phyloP scores from a whole-genome alignment of 2,329 filamentous ascomycete genomes.

The Diaporthe sp. region DNA sequence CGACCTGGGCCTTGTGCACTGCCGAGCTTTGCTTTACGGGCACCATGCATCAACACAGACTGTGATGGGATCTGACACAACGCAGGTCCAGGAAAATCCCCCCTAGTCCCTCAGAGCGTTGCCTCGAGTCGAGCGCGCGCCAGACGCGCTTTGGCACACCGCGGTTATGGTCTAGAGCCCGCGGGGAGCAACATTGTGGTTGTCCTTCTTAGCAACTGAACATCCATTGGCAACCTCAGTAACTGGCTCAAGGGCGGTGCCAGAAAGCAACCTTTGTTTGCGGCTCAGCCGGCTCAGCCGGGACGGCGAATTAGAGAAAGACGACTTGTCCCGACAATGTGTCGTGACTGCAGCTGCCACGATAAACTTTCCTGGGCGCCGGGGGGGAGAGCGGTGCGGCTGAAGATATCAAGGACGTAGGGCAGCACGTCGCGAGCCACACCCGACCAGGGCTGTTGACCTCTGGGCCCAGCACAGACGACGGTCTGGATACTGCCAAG shows the following conservation, averaged over 20 bases:
- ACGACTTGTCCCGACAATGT: not conserved
- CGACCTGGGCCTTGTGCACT: not conserved
- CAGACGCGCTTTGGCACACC: not conserved
- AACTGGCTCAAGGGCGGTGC: not conserved
- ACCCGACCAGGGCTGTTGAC: not conserved
- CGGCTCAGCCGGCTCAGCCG: not conserved
- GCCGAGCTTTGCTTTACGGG: conserved; percentile 12
- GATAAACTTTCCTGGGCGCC: not conserved
- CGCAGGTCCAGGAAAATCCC: not conserved
- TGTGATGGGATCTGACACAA: conserved; percentile 30
- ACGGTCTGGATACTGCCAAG: not conserved
- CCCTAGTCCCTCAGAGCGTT: not conserved
- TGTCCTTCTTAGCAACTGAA: too few relatives aligned
- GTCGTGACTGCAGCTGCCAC: not conserved
- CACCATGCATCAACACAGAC: conserved; percentile 18
- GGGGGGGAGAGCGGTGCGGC: not conserved
- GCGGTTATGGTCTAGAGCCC: not conserved
- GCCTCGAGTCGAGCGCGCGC: conserved; percentile 8
- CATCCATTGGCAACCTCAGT: too few relatives aligned
- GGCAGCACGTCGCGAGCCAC: not conserved
- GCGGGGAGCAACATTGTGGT: not conserved
- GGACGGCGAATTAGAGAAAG: not conserved
- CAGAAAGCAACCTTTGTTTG: not conserved
- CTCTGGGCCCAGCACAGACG: conserved; percentile 1
- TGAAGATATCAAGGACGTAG: not conserved